These are phyloP conservation scores for Phytophthora podocarpi DNA, from an alignment of 352 stramenopile species.

Conservation along the genomic window DNA sequence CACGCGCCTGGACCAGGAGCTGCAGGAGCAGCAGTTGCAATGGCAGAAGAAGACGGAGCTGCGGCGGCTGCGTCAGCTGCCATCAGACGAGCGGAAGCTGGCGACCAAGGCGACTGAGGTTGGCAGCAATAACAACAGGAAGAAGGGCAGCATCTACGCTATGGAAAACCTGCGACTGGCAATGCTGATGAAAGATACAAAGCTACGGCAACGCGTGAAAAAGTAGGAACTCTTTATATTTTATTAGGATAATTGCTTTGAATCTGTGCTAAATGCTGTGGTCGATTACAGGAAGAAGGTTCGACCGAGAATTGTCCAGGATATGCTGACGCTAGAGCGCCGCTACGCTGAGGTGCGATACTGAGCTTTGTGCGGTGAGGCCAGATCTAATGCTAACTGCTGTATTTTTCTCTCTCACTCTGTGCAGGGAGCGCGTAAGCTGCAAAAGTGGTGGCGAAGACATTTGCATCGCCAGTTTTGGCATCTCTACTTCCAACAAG, in stretches of 20 bases:
- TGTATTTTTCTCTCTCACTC: neutral
- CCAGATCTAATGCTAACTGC: neutral
- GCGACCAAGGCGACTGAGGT: neutral
- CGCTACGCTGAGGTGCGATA: slow-evolving; percentile 44
- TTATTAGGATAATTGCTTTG: neutral
- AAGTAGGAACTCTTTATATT: slow-evolving; percentile 29
- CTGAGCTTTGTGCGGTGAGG: neutral
- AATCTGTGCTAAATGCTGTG: neutral
- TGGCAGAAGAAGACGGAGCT: slow-evolving; percentile 32
- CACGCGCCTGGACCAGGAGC: slow-evolving; percentile 56
- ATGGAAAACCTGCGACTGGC: slow-evolving; percentile 67
- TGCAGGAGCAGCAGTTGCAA: slow-evolving; percentile 53
- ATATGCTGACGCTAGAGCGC: slow-evolving; percentile 73
- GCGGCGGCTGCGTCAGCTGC: slow-evolving; percentile 14
- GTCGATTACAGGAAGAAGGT: slow-evolving; percentile 43
- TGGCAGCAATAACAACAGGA: slow-evolving; percentile 39
- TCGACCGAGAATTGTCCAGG: slow-evolving; percentile 65
- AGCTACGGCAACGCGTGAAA: slow-evolving; percentile 41
- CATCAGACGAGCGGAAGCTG: slow-evolving; percentile 12
- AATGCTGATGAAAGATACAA: slow-evolving; percentile 49
- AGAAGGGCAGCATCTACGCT: slow-evolving; percentile 50
- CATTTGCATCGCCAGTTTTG: slow-evolving; percentile 51
- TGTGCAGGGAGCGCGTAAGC: slow-evolving; percentile 36
- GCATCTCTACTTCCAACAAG: slow-evolving; percentile 47
- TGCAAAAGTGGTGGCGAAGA: slow-evolving; percentile 69